Evolutionary conservation across 1,139 yeast species (phyloP), one percentile per base, ranked within the genome.

Genomic region (Hansenula anomala): DNA sequence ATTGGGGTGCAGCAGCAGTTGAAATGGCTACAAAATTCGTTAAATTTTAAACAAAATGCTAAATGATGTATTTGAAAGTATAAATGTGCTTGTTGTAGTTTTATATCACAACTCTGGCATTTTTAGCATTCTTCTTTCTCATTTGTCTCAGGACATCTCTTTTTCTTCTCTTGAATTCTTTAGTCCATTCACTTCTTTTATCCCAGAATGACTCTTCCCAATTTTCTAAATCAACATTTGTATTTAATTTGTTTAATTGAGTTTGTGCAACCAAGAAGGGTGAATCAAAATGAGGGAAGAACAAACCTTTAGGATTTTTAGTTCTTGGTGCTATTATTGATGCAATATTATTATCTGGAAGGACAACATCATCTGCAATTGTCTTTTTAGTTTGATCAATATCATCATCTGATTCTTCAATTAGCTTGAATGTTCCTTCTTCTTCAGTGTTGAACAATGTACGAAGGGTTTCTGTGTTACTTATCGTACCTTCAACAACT

Each of bases 1-100:
- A 92, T 63, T 92, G 97, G 97, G 98, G 95, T 53, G 92, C 95
- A 33, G 97, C 97, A 43, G 97, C 97, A n/a, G 96, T 92, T 28
- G 98, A 92, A 67, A 90, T 89, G 97, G 80, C 82, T 11, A 49
- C 69, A 31, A 85, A 84, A 46, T 71, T 60, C 33, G 46, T 16
- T 26, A 37, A 32, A 24, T 32, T 24, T 13, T 32, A 32, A n/a
- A 20, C 6, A 20, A 17, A 11, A 23, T 23, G 13, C 25, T 23
- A 23, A 3, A 10, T 16, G 19, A n/a, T 15, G 6, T 14, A 27
- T 8, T 15, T 18, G 18, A 6, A 16, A 14, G n/a, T 28, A 16
- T 15, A 28, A 9, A 10, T 28, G 19, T 4, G 5, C 9, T 13
- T 6, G 7, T 19, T n/a, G 5, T 29, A 12, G 11, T 4, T 20